Evolutionary conservation across 495 filamentous ascomycete species (phyloP), one percentile per base, ranked within the genome.

Genomic region (Penicillium parvum): DNA sequence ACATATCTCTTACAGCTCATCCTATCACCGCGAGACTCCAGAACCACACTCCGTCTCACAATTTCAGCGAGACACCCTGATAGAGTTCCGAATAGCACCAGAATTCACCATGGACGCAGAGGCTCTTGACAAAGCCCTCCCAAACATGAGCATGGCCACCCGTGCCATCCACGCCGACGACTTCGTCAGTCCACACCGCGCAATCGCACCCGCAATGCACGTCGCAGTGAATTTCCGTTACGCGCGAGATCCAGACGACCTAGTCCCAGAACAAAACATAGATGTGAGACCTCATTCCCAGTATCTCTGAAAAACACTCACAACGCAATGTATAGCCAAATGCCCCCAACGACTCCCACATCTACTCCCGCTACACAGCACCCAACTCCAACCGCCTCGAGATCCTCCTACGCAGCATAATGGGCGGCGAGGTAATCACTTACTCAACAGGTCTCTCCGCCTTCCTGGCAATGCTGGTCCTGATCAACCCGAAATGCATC

Each of bases 381-480:
- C 86, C 90, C 5, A 92, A 84, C 56, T 78, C 77, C 19, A 85
- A 79, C 0, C 84, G 90, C 3, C 75, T 95, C 47, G 91, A 96
- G 63, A 65, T 81, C 3, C 71, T 94, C 38, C 80, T 96, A 3
- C 73, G 79, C 9, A 74, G 76, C 16, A 65, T 96, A 37, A 71
- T 95, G 19, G 73, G 75, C 47, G 86, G 78, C 3, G 78, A 82
- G 4, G 66, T 75, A 3, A 60, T 92, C 9, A 85, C 80, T 41
- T 97, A 95, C 67, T 69, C 79, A 19, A 90, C 86, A 4, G 91
- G 91, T 14, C 79, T 95, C n/a, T 77, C 86, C 0, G 86, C 89
- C 34, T 88, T 95, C 63, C 84, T 95, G 65, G 89, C 86, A 7
- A 68, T 88, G 21, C 69, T 95, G 9, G 72, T 85, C 10, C 78